Evolutionary conservation across 1,139 yeast species (phyloP).

Genomic region (Yamadazyma blattariae): DNA sequence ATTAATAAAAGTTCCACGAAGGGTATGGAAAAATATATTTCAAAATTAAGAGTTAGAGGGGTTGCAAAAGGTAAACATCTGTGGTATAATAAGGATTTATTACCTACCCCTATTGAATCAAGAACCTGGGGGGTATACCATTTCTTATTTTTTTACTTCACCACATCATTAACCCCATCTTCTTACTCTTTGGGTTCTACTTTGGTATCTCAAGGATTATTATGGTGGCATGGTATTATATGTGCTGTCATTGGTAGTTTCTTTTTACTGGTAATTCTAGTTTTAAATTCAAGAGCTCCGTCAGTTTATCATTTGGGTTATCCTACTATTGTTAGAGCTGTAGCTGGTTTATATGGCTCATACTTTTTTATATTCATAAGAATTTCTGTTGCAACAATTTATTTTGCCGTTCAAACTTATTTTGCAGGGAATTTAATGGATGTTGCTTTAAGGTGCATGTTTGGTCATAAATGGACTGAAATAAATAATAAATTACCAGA

Average conservation of each 20-base stretch:
- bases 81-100: slow-evolving; percentile 12
- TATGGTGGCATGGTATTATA: slow-evolving; percentile 12
- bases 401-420: slow-evolving; percentile 12
- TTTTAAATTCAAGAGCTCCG: slow-evolving; percentile 11
- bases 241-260: slow-evolving; percentile 12
- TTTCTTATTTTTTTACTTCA: slow-evolving; percentile 11
- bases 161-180: slow-evolving; percentile 12
- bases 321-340: slow-evolving; percentile 11
- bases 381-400: slow-evolving; percentile 11
- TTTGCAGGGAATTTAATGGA: slow-evolving; percentile 9
- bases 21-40: not conserved
- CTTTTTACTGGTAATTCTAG: slow-evolving; percentile 9
- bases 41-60: slow-evolving; percentile 5
- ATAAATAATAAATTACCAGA: slow-evolving; percentile 7
- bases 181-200: slow-evolving; percentile 11
- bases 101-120: slow-evolving; percentile 7
- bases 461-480: slow-evolving; percentile 11
- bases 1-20: too few species aligned
- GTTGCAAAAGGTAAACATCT: slow-evolving; percentile 7
- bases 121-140: slow-evolving; percentile 11
- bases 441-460: slow-evolving; percentile 10
- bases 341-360: slow-evolving; percentile 11
- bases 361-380: slow-evolving; percentile 11
- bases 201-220: slow-evolving; percentile 9
- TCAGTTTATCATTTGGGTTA: slow-evolving; percentile 11